Conservation (phyloP, 345 rosid genomes). For the Lepidium sativum region DNA sequence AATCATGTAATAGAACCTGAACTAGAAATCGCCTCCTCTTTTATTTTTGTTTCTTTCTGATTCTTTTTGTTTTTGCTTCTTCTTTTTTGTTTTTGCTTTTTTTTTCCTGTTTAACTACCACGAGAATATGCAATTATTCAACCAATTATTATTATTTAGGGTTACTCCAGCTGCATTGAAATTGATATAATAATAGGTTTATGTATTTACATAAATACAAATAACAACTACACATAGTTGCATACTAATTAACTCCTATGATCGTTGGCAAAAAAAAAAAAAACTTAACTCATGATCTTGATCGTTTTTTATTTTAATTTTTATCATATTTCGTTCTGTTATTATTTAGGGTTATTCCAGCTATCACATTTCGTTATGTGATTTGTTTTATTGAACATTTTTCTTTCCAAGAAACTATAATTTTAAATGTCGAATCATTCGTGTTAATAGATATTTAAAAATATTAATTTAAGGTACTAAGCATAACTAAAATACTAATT, state of each 20-base stretch:
- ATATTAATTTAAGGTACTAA: neutral
- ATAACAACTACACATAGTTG: neutral
- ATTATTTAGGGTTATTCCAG: neutral
- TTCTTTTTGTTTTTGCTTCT: neutral
- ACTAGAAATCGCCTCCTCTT: conserved; percentile 23
- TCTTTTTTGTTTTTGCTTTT: neutral
- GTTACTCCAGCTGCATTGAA: neutral
- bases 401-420: neutral
- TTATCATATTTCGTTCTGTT: neutral
- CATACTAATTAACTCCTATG: neutral
- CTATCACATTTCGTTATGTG: neutral
- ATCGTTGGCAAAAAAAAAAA: no score
- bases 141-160: neutral
- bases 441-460: neutral
- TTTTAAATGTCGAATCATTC: neutral
- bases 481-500: neutral
- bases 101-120: neutral
- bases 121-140: conserved; percentile 15
- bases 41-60: conserved; percentile 13
- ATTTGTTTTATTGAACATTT: neutral
- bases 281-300: no score
- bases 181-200: neutral
- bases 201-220: neutral
- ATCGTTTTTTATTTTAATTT: no score
- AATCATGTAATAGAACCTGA: conserved; percentile 22